Base-by-base conservation (phyloP, 352 stramenopile genomes). In the Globisporangium mamillatum region DNA sequence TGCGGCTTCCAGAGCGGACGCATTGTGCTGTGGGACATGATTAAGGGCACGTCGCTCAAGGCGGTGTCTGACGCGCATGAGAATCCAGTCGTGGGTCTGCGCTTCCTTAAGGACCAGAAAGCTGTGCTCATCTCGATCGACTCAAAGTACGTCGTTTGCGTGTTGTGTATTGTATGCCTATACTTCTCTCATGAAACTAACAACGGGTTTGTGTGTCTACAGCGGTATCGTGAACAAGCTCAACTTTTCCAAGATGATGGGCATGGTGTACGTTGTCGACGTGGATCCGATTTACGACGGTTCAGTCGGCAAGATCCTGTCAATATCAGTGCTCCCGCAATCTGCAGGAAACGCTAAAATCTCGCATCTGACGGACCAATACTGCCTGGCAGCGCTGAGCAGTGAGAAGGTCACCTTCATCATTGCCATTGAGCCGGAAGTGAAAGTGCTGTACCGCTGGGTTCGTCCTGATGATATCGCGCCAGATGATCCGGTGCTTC, bases 1-100 rank as follows among this genome's bases (percentile, higher is more conserved):
- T 97, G 92, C 55, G 97, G 97, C 10, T 98, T 98, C 72, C 90
- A 95, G 53, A 95, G 88, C 56, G 97, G 97, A 34, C 83, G 83
- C 9, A 90, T 99, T 60, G 92, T 98, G 56, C 73, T 99, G 1
- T 99, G 97, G 97, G 97, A 99, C 81, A 95, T 98, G 74, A 98
- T 99, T 59, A 96, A 97, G 66, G 96, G 95, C 38, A 91, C 83
- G 34, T 84, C 92, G 8, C 78, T 99, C 2, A 97, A 98, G 71
- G 88, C 80, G 14, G 86, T 98, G 1, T 84, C 83, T n/a, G 94
- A 98, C 69, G 86, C 87, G 1, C 82, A 96, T 34, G 91, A 97
- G 73, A 90, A 94, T 46, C 86, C 90, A 0, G 86, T 98, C 34
- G 88, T 95, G 55, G 91, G 84, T 70, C 71, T 96, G 44, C 81